These are phyloP conservation scores for Globisporangium polare DNA, from an alignment of 352 stramenopile genomes.

Conservation along the genomic window DNA sequence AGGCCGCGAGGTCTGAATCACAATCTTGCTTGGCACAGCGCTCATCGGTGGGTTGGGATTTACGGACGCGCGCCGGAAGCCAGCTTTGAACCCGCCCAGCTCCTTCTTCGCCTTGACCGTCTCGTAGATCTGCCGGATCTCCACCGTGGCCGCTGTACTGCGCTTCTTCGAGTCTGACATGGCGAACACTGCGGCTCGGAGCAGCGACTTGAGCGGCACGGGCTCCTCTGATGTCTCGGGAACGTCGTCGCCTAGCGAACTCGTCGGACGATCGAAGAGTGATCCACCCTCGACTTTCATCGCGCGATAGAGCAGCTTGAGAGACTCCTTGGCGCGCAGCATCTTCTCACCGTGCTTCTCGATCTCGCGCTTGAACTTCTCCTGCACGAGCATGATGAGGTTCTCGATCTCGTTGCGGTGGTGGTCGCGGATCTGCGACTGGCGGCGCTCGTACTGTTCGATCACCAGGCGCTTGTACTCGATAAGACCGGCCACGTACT, in stretches of 20 bases:
- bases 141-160: constrained; percentile 25
- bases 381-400: constrained; percentile 50
- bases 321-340: constrained; percentile 45
- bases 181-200: constrained; percentile 55
- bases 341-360: constrained; percentile 46
- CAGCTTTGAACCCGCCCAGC: not conserved
- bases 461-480: constrained; percentile 77
- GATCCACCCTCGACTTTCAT: constrained; percentile 20
- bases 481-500: constrained; percentile 49
- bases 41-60: constrained; percentile 9
- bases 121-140: constrained; percentile 47
- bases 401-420: constrained; percentile 64
- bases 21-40: constrained; percentile 14
- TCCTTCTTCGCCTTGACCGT: constrained; percentile 17
- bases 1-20: not conserved
- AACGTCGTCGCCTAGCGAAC: not conserved
- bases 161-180: constrained; percentile 61
- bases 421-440: constrained; percentile 48
- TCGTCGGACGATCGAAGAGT: not conserved
- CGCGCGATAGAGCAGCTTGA: constrained; percentile 61
- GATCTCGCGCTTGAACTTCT: constrained; percentile 57
- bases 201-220: constrained; percentile 48
- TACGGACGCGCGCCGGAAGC: not conserved
- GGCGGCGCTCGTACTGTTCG: constrained; percentile 61
- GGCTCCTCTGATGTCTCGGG: constrained; percentile 15